Conservation (phyloP, 306 rosid genomes). For the Castanospermum australe region DNA sequence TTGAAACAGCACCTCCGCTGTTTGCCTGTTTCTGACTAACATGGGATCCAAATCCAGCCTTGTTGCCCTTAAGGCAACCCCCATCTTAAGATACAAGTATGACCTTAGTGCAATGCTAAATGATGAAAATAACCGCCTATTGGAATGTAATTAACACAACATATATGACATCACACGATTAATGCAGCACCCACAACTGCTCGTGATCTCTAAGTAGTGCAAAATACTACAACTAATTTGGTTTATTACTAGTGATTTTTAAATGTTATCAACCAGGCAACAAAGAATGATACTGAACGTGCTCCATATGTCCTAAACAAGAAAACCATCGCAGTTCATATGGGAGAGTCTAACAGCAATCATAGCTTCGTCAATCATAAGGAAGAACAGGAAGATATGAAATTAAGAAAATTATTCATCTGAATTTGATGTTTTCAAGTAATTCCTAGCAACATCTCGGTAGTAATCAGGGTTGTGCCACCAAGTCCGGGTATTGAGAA, state of each 20-base stretch:
- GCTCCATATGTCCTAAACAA: background rate
- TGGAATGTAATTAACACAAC: background rate
- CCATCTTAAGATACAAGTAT: background rate
- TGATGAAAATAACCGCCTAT: too few species aligned
- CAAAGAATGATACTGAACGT: background rate
- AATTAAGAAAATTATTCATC: slow-evolving; percentile 1
- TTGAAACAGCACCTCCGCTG: background rate
- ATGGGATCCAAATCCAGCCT: background rate
- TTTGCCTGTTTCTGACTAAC: background rate
- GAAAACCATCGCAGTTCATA: background rate
- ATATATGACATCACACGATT: background rate
- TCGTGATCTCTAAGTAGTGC: too few species aligned
- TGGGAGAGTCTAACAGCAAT: background rate
- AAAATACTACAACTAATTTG: background rate
- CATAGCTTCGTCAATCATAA: background rate
- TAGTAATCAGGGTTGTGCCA: slow-evolving; percentile 42
- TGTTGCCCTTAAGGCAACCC: background rate
- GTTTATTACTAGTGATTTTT: background rate
- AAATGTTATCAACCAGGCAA: background rate
- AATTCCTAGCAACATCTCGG: slow-evolving; percentile 27
- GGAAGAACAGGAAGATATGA: background rate
- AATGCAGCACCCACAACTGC: too few species aligned
- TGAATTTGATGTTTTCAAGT: slow-evolving; percentile 20
- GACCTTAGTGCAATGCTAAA: too few species aligned
- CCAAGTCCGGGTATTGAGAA: slow-evolving; percentile 36